phyloP scores from a whole-genome alignment of 2,329 filamentous ascomycete species.

The Pseudohalonectria lignicola region DNA sequence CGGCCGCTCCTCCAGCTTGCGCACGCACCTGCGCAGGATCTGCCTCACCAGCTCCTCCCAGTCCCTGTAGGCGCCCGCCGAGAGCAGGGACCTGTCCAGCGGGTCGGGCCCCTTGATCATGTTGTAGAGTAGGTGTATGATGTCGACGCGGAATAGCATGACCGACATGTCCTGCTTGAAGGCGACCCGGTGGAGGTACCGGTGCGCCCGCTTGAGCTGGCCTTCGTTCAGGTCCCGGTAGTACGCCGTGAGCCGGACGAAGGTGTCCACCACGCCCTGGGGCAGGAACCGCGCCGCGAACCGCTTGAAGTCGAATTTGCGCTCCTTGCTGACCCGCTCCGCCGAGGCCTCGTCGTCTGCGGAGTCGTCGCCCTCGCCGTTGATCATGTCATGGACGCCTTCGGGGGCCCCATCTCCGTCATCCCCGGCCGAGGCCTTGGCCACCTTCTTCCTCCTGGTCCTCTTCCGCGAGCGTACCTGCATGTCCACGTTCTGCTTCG shows the following conservation, averaged over 20 bases:
- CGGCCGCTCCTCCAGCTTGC: conserved; percentile 75
- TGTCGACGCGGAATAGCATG: conserved; percentile 82
- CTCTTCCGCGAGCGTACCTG: conserved; percentile 77
- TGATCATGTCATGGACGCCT: conserved; percentile 64
- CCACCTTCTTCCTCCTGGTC: conserved; percentile 62
- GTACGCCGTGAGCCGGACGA: conserved; percentile 66
- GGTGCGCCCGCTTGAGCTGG: conserved; percentile 84
- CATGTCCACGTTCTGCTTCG: conserved; percentile 88
- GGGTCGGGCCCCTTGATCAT: conserved; percentile 85
- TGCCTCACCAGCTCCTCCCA: conserved; percentile 87
- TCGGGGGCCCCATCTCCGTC: conserved; percentile 32
- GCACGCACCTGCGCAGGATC: conserved; percentile 68
- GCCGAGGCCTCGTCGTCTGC: conserved; percentile 62
- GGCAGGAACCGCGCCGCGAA: conserved; percentile 74
- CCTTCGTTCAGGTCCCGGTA: conserved; percentile 69
- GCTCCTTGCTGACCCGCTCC: conserved; percentile 62
- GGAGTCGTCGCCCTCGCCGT: conserved; percentile 32
- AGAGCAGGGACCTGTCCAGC: conserved; percentile 45
- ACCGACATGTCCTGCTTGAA: conserved; percentile 92
- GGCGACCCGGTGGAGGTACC: conserved; percentile 86
- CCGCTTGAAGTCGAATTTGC: conserved; percentile 86
- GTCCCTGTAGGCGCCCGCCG: conserved; percentile 62
- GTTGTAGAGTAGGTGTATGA: conserved; percentile 75
- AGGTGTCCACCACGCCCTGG: conserved; percentile 81
- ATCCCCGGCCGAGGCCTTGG: conserved; percentile 19